Percentiles rank a stretch among this genome's conserved stretches.
Conservation (phyloP, 176 grass and related monocot species). For the Calamus simplicifolius region DNA sequence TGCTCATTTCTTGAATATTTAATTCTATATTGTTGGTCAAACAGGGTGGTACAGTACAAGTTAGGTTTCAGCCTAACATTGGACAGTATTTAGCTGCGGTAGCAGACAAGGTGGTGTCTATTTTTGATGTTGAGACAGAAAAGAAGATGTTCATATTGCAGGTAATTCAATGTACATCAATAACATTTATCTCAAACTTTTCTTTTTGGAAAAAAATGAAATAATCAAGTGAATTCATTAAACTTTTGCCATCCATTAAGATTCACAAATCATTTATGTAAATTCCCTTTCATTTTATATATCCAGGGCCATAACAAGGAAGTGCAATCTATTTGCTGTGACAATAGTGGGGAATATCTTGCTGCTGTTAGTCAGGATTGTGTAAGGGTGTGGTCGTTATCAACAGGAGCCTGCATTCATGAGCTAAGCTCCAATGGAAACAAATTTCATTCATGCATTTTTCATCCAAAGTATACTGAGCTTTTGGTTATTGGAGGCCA, state of each 20-base stretch:
- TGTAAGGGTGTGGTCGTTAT: constrained; percentile 90
- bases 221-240: too few species aligned
- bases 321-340: constrained; percentile 96
- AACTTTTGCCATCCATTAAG: too few species aligned
- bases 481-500: constrained; percentile 90
- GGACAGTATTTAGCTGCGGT: constrained; percentile 82
- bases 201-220: too few species aligned
- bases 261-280: background rate
- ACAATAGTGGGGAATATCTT: constrained; percentile 67
- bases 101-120: constrained; percentile 54
- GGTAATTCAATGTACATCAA: constrained; percentile 31
- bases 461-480: constrained; percentile 75
- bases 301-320: constrained; percentile 64
- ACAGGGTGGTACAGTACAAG: constrained; percentile 41
- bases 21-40: too few species aligned
- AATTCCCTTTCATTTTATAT: constrained; percentile 9
- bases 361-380: constrained; percentile 94
- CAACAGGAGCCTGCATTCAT: constrained; percentile 77
- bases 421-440: constrained; percentile 89
- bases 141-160: constrained; percentile 60
- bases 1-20: background rate
- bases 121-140: constrained; percentile 80
- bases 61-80: constrained; percentile 80
- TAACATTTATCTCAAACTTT: background rate
- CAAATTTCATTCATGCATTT: constrained; percentile 95